Evolutionary conservation across 2,329 filamentous ascomycete genomes (phyloP).

Genomic region (Calonectria crousiana): DNA sequence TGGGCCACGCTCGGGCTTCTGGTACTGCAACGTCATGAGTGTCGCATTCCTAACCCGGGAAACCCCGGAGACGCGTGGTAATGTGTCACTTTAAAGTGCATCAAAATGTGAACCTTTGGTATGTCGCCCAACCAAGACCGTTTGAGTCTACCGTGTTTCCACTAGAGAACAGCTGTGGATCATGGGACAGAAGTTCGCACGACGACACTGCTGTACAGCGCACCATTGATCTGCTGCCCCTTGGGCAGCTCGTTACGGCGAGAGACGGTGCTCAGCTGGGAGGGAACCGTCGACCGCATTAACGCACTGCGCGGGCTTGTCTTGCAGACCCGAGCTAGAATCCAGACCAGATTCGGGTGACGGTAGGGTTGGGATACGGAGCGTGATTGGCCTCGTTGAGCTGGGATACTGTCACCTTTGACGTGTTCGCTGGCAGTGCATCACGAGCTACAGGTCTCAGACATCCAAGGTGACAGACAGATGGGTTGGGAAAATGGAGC

Average conservation of each 20-base stretch:
- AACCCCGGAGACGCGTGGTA: constrained; percentile 22
- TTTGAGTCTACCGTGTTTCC: constrained; percentile 5
- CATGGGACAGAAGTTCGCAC: constrained; percentile 26
- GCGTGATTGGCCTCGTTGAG: constrained; percentile 36
- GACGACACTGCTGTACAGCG: constrained; percentile 13
- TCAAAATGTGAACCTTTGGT: constrained; percentile 4
- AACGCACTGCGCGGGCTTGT: constrained; percentile 36
- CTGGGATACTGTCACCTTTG: constrained; percentile 31
- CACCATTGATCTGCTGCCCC: constrained; percentile 1
- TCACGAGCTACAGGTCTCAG: constrained; percentile 43
- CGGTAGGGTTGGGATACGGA: background rate
- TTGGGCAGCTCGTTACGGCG: constrained; percentile 16
- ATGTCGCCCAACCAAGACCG: constrained; percentile 12
- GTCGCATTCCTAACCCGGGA: constrained; percentile 17
- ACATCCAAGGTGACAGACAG: constrained; percentile 35
- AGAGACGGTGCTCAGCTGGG: constrained; percentile 5
- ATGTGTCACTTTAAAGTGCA: constrained; percentile 24
- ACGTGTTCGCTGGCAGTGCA: constrained; percentile 48
- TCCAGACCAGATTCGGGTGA: constrained; percentile 35
- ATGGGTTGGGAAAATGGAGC: constrained; percentile 33
- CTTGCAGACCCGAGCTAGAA: constrained; percentile 39
- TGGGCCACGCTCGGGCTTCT: background rate
- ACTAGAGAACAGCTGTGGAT: constrained; percentile 8
- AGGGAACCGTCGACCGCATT: constrained; percentile 39
- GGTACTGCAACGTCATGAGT: constrained; percentile 3